Base-by-base conservation (phyloP, 306 rosid species). In the Citrullus mucosospermus region DNA sequence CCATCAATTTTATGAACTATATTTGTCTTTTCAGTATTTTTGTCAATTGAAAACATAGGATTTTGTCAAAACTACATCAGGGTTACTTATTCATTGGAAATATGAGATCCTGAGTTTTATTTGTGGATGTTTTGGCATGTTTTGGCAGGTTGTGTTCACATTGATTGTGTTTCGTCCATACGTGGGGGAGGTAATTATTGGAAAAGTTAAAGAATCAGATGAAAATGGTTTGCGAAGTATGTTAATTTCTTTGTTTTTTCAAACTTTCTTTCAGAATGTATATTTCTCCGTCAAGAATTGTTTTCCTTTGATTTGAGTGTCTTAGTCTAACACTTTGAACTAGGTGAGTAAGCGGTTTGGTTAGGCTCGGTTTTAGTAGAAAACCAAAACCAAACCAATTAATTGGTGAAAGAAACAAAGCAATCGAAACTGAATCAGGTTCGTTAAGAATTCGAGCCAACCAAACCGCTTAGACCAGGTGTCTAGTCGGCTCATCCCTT, bases 111-210 rank as follows among this genome's bases (percentile, higher is more conserved):
- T 69, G 53, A 41, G 75, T 43, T 4, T 43, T 44, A 41, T 51
- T 12, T 62, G 65, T 50, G 55, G 36, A 78, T 63, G 17, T 78
- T 65, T 15, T 78, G 54, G 75, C 90, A 78, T 63, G 17, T 78
- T 65, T 15, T 78, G 54, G 75, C 90, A 93, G 98, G 92, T 85
- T 75, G 86, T 82, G 59, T 91, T 89, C 76, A 89, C 86, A 76
- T 67, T 91, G 82, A 79, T 93, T 72, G 78, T 90, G 91, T 91
- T 91, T 76, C 90, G 92, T 80, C 96, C 98, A 69, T 88, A 84
- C 81, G 86, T 67, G 6, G 97, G 96, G 84, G 97, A 93, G 83
- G 81, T 90, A 60, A 87, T 93, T 80, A 32, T 82, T 46, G 96
- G 91, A 63, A 90, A 83, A 77, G 85, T 93, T 67, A 78, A 83